Conservation (phyloP, 176 grass and related monocot species). For the Aegilops sharonensis region DNA sequence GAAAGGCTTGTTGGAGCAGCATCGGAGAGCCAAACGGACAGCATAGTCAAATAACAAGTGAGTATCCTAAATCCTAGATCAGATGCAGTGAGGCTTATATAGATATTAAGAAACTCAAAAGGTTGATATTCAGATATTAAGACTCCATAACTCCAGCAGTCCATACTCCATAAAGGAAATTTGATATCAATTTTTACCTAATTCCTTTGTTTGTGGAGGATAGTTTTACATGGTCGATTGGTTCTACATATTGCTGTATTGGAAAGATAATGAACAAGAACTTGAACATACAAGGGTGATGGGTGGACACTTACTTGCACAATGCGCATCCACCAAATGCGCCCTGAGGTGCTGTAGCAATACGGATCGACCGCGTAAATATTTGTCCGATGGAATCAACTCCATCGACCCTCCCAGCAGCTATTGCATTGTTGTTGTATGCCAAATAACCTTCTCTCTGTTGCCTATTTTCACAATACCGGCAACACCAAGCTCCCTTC, state of each 20-base stretch:
- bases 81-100: background rate
- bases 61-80: slow-evolving; percentile 4
- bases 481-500: slow-evolving; percentile 79
- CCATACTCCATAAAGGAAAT: slow-evolving; percentile 9
- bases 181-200: slow-evolving; percentile 4
- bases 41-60: slow-evolving; percentile 3
- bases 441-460: slow-evolving; percentile 85
- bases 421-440: slow-evolving; percentile 92
- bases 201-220: background rate
- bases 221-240: background rate
- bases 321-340: slow-evolving; percentile 80
- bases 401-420: slow-evolving; percentile 92
- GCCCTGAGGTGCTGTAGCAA: slow-evolving; percentile 60
- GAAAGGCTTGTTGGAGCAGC: background rate
- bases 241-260: background rate
- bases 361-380: slow-evolving; percentile 73
- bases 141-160: slow-evolving; percentile 21
- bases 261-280: background rate
- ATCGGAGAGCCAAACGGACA: background rate
- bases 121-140: background rate
- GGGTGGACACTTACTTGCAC: slow-evolving; percentile 69
- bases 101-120: background rate
- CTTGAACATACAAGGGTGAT: slow-evolving; percentile 18
- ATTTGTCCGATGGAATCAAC: slow-evolving; percentile 92
- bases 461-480: slow-evolving; percentile 81